Evolutionary conservation across 2,329 filamentous ascomycete genomes (phyloP).

Genomic region (Phialocephala subalpina): DNA sequence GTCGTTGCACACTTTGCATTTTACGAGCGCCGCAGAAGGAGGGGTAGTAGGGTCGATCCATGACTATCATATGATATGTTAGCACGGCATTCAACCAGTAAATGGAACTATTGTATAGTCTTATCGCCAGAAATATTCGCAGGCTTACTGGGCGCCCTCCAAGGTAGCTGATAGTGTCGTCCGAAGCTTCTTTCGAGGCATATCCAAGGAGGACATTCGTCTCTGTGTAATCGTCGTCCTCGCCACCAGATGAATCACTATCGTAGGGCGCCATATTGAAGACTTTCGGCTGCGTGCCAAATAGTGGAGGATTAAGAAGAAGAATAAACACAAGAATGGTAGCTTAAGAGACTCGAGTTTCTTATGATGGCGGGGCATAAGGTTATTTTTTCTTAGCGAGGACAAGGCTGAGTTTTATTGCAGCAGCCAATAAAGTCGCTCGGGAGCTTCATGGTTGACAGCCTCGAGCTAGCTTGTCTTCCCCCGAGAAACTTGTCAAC

Average conservation of each 20-base stretch:
- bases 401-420: slow-evolving; percentile 29
- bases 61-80: slow-evolving; percentile 60
- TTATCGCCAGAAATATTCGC: background rate
- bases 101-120: slow-evolving; percentile 29
- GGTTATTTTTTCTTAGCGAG: slow-evolving; percentile 30
- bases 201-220: slow-evolving; percentile 93
- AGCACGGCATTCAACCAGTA: background rate
- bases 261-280: slow-evolving; percentile 77
- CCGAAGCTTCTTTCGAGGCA: slow-evolving; percentile 70
- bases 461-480: background rate
- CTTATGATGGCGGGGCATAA: background rate
- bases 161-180: slow-evolving; percentile 84
- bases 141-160: slow-evolving; percentile 82
- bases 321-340: background rate
- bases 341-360: background rate
- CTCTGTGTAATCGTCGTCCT: slow-evolving; percentile 73
- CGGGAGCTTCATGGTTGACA: background rate
- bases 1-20: slow-evolving; percentile 87
- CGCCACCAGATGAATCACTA: slow-evolving; percentile 81
- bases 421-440: slow-evolving; percentile 12
- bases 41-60: slow-evolving; percentile 80
- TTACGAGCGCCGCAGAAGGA: slow-evolving; percentile 79
- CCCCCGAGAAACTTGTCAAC: no score
- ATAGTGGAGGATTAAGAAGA: background rate
- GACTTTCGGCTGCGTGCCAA: background rate